phyloP scores from a whole-genome alignment of 768 basidiomycete species.

The Rhodosporidiobolus sp. region DNA sequence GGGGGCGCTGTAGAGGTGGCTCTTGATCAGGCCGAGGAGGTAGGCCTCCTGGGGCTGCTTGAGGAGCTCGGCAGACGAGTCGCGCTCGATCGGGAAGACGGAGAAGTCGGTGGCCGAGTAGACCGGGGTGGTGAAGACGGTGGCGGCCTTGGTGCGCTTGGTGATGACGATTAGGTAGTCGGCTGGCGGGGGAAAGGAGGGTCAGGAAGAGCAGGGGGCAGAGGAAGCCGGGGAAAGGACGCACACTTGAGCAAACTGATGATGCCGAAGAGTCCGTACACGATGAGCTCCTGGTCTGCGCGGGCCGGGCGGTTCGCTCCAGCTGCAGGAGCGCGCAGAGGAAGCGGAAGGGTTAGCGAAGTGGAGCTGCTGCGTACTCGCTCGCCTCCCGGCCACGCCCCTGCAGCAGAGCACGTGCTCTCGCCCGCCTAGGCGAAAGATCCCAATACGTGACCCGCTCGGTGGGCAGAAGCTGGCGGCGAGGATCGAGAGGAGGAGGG shows the following conservation, averaged over 20 bases:
- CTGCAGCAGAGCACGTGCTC: no score
- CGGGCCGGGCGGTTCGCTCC: constrained; percentile 44
- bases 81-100: constrained; percentile 77
- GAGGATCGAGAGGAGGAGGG: no score
- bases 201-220: neutral
- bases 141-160: constrained; percentile 69
- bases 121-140: constrained; percentile 78
- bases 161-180: constrained; percentile 91
- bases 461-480: no score
- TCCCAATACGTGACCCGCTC: no score
- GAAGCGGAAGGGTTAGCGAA: neutral
- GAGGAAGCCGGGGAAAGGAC: neutral
- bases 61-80: constrained; percentile 60
- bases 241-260: constrained; percentile 52
- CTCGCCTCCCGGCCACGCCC: no score
- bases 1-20: constrained; percentile 72
- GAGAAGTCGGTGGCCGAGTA: constrained; percentile 88
- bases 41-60: constrained; percentile 85
- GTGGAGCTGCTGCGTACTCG: no score
- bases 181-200: constrained; percentile 55
- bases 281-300: constrained; percentile 50
- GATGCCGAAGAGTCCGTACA: constrained; percentile 55
- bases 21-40: constrained; percentile 76
- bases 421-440: no score
- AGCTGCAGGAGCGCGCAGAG: constrained; percentile 14